Evolutionary conservation across 1,139 yeast species (phyloP), one percentile per base, ranked within the genome.

Genomic region (Geotrichum europaeum): DNA sequence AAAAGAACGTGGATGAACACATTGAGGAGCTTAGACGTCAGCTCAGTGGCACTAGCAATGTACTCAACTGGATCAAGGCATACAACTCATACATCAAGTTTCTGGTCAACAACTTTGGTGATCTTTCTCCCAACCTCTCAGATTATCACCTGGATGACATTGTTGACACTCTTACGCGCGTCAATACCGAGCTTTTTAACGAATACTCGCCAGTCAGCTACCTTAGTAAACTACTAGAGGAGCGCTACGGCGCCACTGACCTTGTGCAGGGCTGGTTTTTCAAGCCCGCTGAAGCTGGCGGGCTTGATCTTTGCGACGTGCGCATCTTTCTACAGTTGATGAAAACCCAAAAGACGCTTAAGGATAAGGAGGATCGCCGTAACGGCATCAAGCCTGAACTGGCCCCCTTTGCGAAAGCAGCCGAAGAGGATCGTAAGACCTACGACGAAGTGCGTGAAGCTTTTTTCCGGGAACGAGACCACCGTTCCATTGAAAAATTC

Each of bases 81-180:
- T 65, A 62, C 59, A 65, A 65, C 55, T 53, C 55, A 18, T 65
- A 65, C 45, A 57, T 65, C 34, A 40, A 57, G 24, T 65, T 57
- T 47, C 57, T 65, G 15, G 51, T 62, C 25, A 53, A 49, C 51
- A 63, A 65, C 28, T 61, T 64, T 57, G 66, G 67, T 10, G 51
- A 55, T 28, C 63, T 64, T 7, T 60, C 64, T 1, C 40, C 58
- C 12, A 54, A 61, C 25, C 58, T 61, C 47, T 64, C 64, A 1
- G 22, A 36, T n/a, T 57, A 51, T 3, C 65, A 64, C 47, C 47
- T 64, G 49, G 64, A 64, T n/a, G 61, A 63, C 57, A 60, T 64
- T n/a, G 20, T 64, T 10, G 56, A 55, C 10, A 61, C 65, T 1
- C 59, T 64, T 34, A 51, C 58, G 4, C 45, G 56, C 2, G 57